These are phyloP conservation scores for Luffa aegyptiaca DNA, from an alignment of 306 rosid genomes.

Conservation along the genomic window DNA sequence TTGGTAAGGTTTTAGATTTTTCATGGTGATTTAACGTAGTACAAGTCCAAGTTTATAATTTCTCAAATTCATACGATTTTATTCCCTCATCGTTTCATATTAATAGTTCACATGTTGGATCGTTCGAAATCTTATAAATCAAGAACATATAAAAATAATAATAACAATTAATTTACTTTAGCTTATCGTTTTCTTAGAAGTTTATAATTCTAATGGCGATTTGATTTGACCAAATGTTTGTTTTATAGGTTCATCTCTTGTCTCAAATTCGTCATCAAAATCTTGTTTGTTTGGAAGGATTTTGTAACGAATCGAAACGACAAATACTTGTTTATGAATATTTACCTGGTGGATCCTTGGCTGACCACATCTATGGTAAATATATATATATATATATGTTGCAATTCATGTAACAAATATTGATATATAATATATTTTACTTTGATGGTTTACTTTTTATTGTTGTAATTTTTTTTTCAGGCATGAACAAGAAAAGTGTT, in stretches of 20 bases:
- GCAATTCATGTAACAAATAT: background rate
- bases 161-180: too few relatives aligned
- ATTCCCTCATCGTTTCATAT: background rate
- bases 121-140: too few relatives aligned
- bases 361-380: slow-evolving; percentile 75
- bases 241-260: slow-evolving; percentile 58
- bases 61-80: too few relatives aligned
- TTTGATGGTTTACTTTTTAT: background rate
- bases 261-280: slow-evolving; percentile 77
- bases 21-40: too few relatives aligned
- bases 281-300: slow-evolving; percentile 89
- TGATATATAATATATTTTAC: background rate
- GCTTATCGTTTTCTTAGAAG: background rate
- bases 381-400: background rate
- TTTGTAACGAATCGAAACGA: slow-evolving; percentile 77
- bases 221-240: background rate
- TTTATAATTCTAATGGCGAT: background rate
- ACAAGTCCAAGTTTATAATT: too few relatives aligned
- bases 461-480: slow-evolving; percentile 20
- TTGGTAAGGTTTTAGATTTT: too few relatives aligned
- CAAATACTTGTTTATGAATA: slow-evolving; percentile 90
- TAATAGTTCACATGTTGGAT: too few relatives aligned
- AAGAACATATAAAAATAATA: too few relatives aligned
- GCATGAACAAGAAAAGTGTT: slow-evolving; percentile 38
- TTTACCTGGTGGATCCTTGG: slow-evolving; percentile 87